A percentile compares a stretch with the other conserved stretches of the same genome.
Conservation (phyloP, 2,329 filamentous ascomycete species). For the Phyllosticta citrichinensis region DNA sequence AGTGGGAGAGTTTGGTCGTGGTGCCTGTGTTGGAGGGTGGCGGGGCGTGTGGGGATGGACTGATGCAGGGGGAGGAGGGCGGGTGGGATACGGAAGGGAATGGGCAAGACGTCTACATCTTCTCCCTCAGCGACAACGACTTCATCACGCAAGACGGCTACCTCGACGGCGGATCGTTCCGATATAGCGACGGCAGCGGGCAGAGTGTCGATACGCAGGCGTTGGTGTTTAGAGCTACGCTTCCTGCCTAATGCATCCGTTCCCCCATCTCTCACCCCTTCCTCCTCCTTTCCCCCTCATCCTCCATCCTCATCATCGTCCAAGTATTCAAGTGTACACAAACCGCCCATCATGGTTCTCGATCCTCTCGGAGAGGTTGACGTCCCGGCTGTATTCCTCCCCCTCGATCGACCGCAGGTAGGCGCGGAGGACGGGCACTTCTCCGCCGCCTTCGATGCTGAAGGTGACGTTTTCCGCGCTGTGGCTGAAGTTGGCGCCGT, state of each 20-base stretch:
- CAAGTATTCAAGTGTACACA: slow-evolving; percentile 26
- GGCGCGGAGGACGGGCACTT: slow-evolving; percentile 45
- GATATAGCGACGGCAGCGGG: slow-evolving; percentile 48
- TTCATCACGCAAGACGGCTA: slow-evolving; percentile 62
- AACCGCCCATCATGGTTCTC: slow-evolving; percentile 43
- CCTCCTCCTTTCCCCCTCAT: slow-evolving; percentile 6
- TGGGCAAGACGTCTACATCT: slow-evolving; percentile 37
- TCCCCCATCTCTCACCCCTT: too few species aligned
- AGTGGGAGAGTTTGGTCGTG: slow-evolving; percentile 62
- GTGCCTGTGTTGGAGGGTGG: slow-evolving; percentile 43
- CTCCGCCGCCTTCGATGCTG: slow-evolving; percentile 40
- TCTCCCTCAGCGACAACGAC: slow-evolving; percentile 62
- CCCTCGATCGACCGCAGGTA: slow-evolving; percentile 35
- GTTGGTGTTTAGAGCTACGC: slow-evolving; percentile 53
- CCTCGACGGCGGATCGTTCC: slow-evolving; percentile 47
- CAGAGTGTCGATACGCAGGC: slow-evolving; percentile 52
- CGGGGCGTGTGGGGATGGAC: slow-evolving; percentile 34
- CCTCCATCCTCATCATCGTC: too few species aligned
- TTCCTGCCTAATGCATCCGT: too few species aligned
- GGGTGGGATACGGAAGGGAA: not conserved
- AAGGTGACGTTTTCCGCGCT: slow-evolving; percentile 40
- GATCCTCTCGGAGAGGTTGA: slow-evolving; percentile 49
- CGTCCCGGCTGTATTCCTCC: slow-evolving; percentile 31
- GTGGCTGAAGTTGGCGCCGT: slow-evolving; percentile 29
- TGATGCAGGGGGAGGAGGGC: too few species aligned